Base-by-base conservation (phyloP, 495 filamentous ascomycete genomes). In the Parachaetomium inaequale region DNA sequence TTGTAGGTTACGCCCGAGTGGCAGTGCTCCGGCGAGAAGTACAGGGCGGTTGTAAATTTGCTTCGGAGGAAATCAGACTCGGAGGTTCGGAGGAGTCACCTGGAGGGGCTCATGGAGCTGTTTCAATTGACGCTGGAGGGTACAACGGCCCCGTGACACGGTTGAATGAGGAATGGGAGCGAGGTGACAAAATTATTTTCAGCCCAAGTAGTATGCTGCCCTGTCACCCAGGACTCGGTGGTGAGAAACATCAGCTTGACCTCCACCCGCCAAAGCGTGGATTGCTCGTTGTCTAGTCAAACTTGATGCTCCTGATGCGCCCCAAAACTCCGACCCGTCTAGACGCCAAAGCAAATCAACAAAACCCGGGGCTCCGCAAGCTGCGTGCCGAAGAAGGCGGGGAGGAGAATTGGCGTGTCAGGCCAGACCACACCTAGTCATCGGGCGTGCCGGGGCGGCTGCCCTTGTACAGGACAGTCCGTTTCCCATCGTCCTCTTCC, bases 371-470 rank as follows among this genome's bases (percentile, higher is more conserved):
- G 28, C 59, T 62, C 25, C 58, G 47, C 36, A 55, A 49, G 19
- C 63, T 55, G 8, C 54, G 59, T 7, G 45, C 38, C 12, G 59
- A 61, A 43, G 62, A 57, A 21, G 47, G 55, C 23, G 66, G 68
- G 21, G 68, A 68, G 42, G 68, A 68, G 43, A 28, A 55, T 36
- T 61, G 54, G 53, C 61, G 58, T 54, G 67, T 68, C 50, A 68
- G 36, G 54, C 70, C 67, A 45, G 65, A 66, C 69, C 70, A 72
- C 67, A 71, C 69, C 69, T 73, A 73, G 59, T 73, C 72, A 66
- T 74, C 72, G 51, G 72, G 72, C 58, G 72, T 74, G 54, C 63
- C 70, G 12, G 67, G 71, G 49, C 70, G 65, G 57, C 70, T 74
- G 15, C 67, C 70, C 57, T 72, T 70, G 53, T 72, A 72, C 36